Evolutionary conservation across 2,329 filamentous ascomycete species (phyloP), one percentile per base, ranked within the genome.

Genomic region (Aspergillus sp.): DNA sequence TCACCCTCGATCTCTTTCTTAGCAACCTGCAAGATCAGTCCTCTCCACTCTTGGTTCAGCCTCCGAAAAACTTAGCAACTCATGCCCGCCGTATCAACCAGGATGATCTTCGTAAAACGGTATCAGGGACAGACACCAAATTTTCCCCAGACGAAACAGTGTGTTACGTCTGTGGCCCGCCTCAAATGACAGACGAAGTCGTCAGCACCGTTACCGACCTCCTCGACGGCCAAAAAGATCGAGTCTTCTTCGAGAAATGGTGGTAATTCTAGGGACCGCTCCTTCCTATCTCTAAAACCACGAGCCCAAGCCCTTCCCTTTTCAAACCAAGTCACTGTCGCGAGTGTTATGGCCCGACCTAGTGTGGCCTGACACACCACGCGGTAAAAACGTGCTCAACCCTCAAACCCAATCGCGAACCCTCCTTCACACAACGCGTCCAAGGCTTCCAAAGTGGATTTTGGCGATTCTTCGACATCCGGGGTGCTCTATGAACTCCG

Each of bases 151-250:
- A 69, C 1, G 71, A 74, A 2, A 79, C 80, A 0, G 77, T 87
- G 3, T 84, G 85, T 12, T 91, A 90, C 69, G 74, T 91, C 0
- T 91, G 89, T 66, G 88, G 88, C 1, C 82, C 87, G 14, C 86
- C 86, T 11, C 64, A 66, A 3, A 90, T 90, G 88, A 90, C 87
- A 1, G 89, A 91, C 68, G 79, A 82, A 50, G 81, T 89, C 63
- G 84, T 88, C 1, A 72, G 76, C 19, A 59, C 68, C 15, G 65
- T 78, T 9, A 67, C 66, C 39, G 62, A 58, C 1, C 62, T 73
- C 2, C 73, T 81, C 19, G 78, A 76, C 0, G 76, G 85, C 66
- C 72, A 78, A 9, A 65, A 75, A 27, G 70, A 77, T 52, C 77
- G 78, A 48, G 80, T 88, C 3, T 71, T 87, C 58, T 82, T 76